These are phyloP conservation scores for Bertia moriformis DNA, from an alignment of 2,329 filamentous ascomycete species.

Conservation along the genomic window DNA sequence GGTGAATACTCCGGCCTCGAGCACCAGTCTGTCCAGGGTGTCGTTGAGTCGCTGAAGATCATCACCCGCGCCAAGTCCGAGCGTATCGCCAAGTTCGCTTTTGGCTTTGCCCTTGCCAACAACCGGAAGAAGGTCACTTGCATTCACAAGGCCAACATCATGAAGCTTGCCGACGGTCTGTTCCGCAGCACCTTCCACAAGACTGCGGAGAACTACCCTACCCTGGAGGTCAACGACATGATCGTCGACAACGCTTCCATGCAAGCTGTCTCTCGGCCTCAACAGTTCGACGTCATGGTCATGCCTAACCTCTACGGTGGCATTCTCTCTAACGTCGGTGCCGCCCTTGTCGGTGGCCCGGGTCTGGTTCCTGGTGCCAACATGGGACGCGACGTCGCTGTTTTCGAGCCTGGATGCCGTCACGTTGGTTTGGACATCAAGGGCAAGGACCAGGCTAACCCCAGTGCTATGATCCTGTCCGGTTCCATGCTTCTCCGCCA, in stretches of 20 bases:
- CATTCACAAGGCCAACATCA: conserved; percentile 99
- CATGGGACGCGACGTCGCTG: conserved; percentile 95
- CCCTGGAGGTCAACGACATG: conserved; percentile 94
- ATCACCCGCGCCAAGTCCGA: conserved; percentile 98
- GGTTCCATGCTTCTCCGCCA: conserved; percentile 95
- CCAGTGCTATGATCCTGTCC: conserved; percentile 85
- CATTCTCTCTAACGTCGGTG: conserved; percentile 97
- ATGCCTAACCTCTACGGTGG: conserved; percentile 99
- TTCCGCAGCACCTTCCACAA: conserved; percentile 96
- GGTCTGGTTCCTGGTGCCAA: conserved; percentile 97
- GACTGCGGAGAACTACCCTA: conserved; percentile 87
- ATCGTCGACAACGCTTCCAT: conserved; percentile 99
- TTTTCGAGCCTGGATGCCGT: conserved; percentile 97
- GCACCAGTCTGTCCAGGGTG: conserved; percentile 90
- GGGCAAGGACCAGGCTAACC: conserved; percentile 99
- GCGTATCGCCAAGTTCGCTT: conserved; percentile 97
- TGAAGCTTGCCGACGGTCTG: conserved; percentile 97
- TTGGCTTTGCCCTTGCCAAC: conserved; percentile 94
- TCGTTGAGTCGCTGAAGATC: conserved; percentile 99
- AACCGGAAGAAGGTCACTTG: conserved; percentile 98
- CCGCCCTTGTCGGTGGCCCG: conserved; percentile 88
- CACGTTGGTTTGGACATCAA: conserved; percentile 99
- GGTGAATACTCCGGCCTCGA: conserved; percentile 98
- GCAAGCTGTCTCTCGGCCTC: conserved; percentile 90
- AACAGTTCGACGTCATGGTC: conserved; percentile 99